These are phyloP conservation scores for Silene uniflora DNA, from an alignment of 148 eudicot genomes.

Conservation along the genomic window DNA sequence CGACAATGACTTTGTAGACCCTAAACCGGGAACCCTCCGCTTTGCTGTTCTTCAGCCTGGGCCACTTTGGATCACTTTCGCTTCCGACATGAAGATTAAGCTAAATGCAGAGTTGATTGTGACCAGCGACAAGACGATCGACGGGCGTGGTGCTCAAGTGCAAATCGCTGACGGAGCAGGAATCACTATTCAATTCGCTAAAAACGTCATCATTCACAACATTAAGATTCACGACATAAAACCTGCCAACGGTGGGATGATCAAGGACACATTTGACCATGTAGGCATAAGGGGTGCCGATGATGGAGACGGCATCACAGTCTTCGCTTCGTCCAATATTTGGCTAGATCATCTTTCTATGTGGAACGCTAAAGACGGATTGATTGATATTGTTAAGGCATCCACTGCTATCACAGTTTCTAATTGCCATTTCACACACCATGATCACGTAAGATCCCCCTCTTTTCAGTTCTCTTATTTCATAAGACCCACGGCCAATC, in stretches of 20 bases:
- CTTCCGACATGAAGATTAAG: conserved; percentile 44
- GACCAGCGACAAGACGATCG: conserved; percentile 67
- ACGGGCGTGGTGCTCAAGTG: conserved; percentile 61
- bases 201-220: conserved; percentile 60
- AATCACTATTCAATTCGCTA: conserved; percentile 49
- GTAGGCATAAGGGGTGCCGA: conserved; percentile 40
- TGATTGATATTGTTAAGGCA: conserved; percentile 55
- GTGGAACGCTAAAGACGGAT: conserved; percentile 53
- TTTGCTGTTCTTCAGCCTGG: conserved; percentile 51
- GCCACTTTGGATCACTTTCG: conserved; percentile 76
- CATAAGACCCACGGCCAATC: background rate
- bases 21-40: conserved; percentile 70
- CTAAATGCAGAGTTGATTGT: conserved; percentile 54
- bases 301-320: conserved; percentile 69
- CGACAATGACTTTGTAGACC: conserved; percentile 42
- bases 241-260: conserved; percentile 33
- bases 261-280: conserved; percentile 45
- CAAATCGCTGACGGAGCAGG: conserved; percentile 68
- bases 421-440: conserved; percentile 63
- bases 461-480: background rate
- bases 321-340: conserved; percentile 47
- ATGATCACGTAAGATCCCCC: conserved; percentile 40
- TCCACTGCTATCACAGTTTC: conserved; percentile 72
- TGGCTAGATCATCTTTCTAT: conserved; percentile 85
- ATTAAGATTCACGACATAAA: conserved; percentile 43